phyloP scores from a whole-genome alignment of 2,329 filamentous ascomycete genomes.

The Zymoseptoria brevis region DNA sequence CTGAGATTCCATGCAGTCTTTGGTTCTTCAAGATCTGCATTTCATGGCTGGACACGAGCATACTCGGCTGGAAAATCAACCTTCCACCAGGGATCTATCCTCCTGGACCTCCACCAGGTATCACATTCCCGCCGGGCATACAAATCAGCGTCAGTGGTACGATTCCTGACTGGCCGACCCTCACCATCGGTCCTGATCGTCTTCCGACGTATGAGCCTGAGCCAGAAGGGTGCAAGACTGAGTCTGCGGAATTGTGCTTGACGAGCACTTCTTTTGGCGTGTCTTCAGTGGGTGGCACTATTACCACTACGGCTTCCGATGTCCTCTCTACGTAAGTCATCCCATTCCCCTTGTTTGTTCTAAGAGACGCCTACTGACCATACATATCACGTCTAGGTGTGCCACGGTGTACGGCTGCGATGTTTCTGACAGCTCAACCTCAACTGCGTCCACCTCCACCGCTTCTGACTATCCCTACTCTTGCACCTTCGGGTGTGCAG shows the following conservation, averaged over 20 bases:
- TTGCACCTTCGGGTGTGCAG: neutral
- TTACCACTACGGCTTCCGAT: conserved; percentile 1
- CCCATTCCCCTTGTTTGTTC: too few species aligned
- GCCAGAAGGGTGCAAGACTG: conserved; percentile 2
- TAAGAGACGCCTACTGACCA: neutral
- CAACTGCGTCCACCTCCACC: neutral
- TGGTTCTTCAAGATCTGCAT: conserved; percentile 9
- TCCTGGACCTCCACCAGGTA: conserved; percentile 4
- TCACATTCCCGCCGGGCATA: conserved; percentile 1
- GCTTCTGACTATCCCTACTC: neutral
- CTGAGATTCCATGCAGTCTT: conserved; percentile 4
- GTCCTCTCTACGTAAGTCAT: conserved; percentile 3
- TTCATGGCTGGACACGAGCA: conserved; percentile 4
- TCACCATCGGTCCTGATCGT: conserved; percentile 6
- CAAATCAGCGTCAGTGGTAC: conserved; percentile 2
- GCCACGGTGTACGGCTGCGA: conserved; percentile 6
- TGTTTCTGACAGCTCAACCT: neutral
- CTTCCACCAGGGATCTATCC: conserved; percentile 6
- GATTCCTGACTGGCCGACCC: conserved; percentile 2
- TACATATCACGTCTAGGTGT: neutral
- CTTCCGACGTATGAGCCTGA: conserved; percentile 3
- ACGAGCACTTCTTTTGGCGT: conserved; percentile 8
- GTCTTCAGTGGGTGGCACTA: neutral
- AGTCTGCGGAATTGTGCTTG: conserved; percentile 4
- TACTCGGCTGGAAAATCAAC: conserved; percentile 4